Evolutionary conservation across 345 rosid species (phyloP).

Genomic region (Odontarrhena argentea): DNA sequence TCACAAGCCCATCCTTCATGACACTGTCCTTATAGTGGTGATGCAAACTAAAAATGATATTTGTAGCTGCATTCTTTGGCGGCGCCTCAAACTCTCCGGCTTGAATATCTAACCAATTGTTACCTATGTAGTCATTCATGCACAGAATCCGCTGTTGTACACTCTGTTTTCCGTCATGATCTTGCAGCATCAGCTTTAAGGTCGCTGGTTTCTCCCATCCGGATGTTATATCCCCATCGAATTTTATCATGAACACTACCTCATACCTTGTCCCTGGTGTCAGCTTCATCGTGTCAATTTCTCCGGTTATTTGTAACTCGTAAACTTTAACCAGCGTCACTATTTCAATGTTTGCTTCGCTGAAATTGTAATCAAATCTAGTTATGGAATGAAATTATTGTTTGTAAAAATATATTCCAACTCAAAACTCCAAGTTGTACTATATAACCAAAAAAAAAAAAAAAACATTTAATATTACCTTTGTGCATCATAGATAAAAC

Average conservation of each 20-base stretch:
- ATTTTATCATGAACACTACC: conserved; percentile 47
- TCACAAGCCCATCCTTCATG: conserved; percentile 45
- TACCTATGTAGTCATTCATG: not conserved
- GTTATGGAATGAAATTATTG: no score
- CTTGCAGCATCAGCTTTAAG: no score
- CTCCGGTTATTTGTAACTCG: not conserved
- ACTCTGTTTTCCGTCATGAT: no score
- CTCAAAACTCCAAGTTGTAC: no score
- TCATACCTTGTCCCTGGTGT: conserved; percentile 46
- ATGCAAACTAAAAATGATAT: conserved; percentile 44
- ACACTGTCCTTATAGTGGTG: conserved; percentile 32
- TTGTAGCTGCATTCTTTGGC: not conserved
- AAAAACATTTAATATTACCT: no score
- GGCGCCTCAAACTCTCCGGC: conserved; percentile 44
- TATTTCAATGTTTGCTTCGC: no score
- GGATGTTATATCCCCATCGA: conserved; percentile 32
- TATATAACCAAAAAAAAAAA: no score
- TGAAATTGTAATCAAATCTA: no score
- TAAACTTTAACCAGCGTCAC: no score
- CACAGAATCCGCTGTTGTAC: no score
- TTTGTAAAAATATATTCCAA: no score
- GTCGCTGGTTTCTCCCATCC: conserved; percentile 53
- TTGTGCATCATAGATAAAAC: no score
- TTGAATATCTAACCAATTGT: conserved; percentile 53
- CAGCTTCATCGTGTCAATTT: conserved; percentile 41